Conservation (phyloP, 2,329 filamentous ascomycete genomes). For the Verticillium nonalfalfae region DNA sequence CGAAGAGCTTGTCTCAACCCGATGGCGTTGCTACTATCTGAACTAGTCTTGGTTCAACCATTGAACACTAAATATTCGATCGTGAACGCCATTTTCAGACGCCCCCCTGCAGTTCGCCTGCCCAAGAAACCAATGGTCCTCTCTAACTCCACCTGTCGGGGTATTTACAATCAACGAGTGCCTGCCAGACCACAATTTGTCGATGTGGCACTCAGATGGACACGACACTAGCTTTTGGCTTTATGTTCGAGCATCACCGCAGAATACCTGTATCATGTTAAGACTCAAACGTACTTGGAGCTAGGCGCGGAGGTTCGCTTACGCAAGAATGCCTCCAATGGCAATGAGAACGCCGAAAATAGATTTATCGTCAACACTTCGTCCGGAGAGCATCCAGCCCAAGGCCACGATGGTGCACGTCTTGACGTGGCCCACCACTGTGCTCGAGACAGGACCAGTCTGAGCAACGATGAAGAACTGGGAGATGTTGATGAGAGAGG, state of each 20-base stretch:
- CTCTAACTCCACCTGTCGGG: not conserved
- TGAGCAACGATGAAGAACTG: constrained; percentile 58
- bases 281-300: constrained; percentile 21
- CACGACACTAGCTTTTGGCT: constrained; percentile 5
- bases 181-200: not conserved
- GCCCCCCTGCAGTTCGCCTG: not conserved
- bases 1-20: no score
- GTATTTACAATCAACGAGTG: not conserved
- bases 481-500: constrained; percentile 59
- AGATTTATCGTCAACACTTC: constrained; percentile 49
- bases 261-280: constrained; percentile 35
- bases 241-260: constrained; percentile 39
- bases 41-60: not conserved
- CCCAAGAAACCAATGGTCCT: not conserved
- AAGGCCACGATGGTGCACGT: constrained; percentile 60
- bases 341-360: constrained; percentile 49
- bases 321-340: constrained; percentile 51
- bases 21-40: not conserved
- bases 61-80: not conserved
- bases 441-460: constrained; percentile 57
- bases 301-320: constrained; percentile 19
- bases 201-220: not conserved
- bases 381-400: constrained; percentile 51
- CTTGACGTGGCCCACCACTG: constrained; percentile 60
- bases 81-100: not conserved